phyloP scores from a whole-genome alignment of 352 stramenopile genomes.

The Phytophthora citricola region DNA sequence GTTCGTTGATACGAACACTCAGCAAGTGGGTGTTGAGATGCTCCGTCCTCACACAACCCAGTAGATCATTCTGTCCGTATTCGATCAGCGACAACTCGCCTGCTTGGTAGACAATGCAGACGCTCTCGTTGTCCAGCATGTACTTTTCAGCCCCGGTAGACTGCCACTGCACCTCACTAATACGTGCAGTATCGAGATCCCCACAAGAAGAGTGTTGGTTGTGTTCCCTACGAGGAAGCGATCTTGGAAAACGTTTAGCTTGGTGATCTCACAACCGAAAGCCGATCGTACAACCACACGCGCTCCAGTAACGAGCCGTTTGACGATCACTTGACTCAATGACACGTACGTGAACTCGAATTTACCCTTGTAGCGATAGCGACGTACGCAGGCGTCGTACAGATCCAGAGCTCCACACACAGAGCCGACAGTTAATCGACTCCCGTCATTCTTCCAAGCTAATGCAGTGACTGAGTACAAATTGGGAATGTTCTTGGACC shows the following conservation, averaged over 20 bases:
- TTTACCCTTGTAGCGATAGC: constrained; percentile 93
- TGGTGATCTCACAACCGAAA: constrained; percentile 94
- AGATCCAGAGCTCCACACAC: constrained; percentile 93
- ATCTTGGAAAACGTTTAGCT: constrained; percentile 96
- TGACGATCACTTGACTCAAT: constrained; percentile 94
- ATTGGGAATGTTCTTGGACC: constrained; percentile 90
- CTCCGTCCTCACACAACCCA: constrained; percentile 92
- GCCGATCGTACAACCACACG: constrained; percentile 89
- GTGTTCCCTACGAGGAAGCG: constrained; percentile 93
- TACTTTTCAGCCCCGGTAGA: constrained; percentile 92
- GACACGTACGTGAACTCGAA: constrained; percentile 97
- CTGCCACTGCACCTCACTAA: constrained; percentile 94
- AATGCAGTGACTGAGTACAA: constrained; percentile 94
- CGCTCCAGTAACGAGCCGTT: constrained; percentile 84
- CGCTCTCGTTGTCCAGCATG: constrained; percentile 94
- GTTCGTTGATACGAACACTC: constrained; percentile 94
- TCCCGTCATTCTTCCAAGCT: constrained; percentile 93
- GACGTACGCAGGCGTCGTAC: constrained; percentile 93
- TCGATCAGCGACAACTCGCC: constrained; percentile 94
- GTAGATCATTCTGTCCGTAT: constrained; percentile 94
- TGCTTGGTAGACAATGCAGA: constrained; percentile 92
- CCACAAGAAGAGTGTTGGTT: constrained; percentile 91
- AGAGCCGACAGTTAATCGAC: constrained; percentile 88
- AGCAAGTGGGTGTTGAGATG: constrained; percentile 93
- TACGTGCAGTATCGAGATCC: constrained; percentile 91